Evolutionary conservation across 805 yeast genomes (phyloP), one percentile per base, ranked within the genome.

Genomic region (Metschnikowia noctiluminum): DNA sequence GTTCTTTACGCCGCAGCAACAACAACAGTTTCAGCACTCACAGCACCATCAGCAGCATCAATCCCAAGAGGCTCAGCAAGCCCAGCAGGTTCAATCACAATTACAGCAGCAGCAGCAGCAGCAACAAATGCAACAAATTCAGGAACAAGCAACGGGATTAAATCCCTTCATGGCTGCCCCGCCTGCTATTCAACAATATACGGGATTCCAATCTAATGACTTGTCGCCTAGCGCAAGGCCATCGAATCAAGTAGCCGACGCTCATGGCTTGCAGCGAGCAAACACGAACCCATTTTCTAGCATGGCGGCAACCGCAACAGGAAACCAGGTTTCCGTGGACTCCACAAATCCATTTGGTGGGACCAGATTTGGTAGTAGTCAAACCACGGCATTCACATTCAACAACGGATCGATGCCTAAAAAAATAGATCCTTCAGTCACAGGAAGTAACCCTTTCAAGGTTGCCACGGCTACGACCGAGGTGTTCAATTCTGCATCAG

Each of bases 381-480:
- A 46, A 12, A 50, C 59, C 6, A 56, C 56, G 1, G 57, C 59
- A 6, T 55, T 51, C 32, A 49, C 59, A 13, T 57, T 55, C 37
- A 43, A 47, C 11, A 42, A 48, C 16, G 46, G 43, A 7, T 28
- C 47, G 14, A 46, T 41, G 7, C 42, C 48, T 7, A 51, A 52
- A 21, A 55, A 49, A 21, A 41, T 63, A 2, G 61, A 64, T 21
- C 63, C 76, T 3, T 66, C 68, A 39, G 58, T 74, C 1, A 81
- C 85, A 0, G 86, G 85, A 2, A 69, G 76, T 31, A 84, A 84
- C 58, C 89, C 89, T 30, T 84, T 84, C 66, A 71, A 80, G 52
- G 69, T 70, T 15, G 64, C 76, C 11, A 65, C 60, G 38, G 57
- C 70, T 36, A 66, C 76, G 13, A 52, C 66, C 27, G 58, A 59